A percentile compares a stretch with the other conserved stretches of the same genome.
Evolutionary conservation across 2,329 filamentous ascomycete species (phyloP).

Genomic region (Colletotrichum eleusines): DNA sequence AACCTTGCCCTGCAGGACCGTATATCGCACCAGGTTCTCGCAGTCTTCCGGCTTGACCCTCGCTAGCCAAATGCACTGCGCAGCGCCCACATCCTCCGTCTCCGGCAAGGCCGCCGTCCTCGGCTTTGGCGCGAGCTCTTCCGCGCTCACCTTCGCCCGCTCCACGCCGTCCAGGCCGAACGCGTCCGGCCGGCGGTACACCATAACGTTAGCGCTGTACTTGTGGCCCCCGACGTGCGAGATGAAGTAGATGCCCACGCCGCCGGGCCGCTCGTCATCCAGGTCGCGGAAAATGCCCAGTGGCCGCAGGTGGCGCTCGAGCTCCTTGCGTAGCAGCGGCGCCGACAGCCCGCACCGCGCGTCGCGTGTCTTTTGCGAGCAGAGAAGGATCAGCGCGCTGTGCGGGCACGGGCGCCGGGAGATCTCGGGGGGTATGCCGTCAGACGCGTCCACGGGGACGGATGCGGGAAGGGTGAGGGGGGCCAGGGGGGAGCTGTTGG

Average conservation of each 20-base stretch:
- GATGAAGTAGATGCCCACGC: slow-evolving; percentile 96
- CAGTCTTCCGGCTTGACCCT: slow-evolving; percentile 88
- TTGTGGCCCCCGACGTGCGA: slow-evolving; percentile 97
- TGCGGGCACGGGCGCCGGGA: slow-evolving; percentile 79
- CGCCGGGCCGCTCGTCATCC: slow-evolving; percentile 88
- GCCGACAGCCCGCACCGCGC: slow-evolving; percentile 95
- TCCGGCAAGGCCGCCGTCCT: slow-evolving; percentile 50
- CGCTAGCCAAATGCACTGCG: slow-evolving; percentile 93
- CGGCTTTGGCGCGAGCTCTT: slow-evolving; percentile 50
- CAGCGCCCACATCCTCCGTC: slow-evolving; percentile 69
- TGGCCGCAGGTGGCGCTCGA: slow-evolving; percentile 88
- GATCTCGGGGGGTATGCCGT: slow-evolving; percentile 48
- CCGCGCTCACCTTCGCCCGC: slow-evolving; percentile 51
- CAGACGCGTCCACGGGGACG: slow-evolving; percentile 47
- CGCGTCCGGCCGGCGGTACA: slow-evolving; percentile 78
- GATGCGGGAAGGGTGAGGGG: slow-evolving; percentile 54
- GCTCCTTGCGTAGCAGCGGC: slow-evolving; percentile 86
- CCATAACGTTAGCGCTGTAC: slow-evolving; percentile 93
- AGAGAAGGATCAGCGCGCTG: slow-evolving; percentile 88
- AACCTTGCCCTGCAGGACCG: slow-evolving; percentile 91
- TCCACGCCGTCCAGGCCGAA: slow-evolving; percentile 65
- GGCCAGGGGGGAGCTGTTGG: slow-evolving; percentile 74
- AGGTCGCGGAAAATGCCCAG: slow-evolving; percentile 88
- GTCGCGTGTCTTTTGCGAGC: slow-evolving; percentile 94
- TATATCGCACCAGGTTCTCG: slow-evolving; percentile 91